Evolutionary conservation across 805 yeast species (phyloP).

Genomic region (Kazachstania kunashirensis): DNA sequence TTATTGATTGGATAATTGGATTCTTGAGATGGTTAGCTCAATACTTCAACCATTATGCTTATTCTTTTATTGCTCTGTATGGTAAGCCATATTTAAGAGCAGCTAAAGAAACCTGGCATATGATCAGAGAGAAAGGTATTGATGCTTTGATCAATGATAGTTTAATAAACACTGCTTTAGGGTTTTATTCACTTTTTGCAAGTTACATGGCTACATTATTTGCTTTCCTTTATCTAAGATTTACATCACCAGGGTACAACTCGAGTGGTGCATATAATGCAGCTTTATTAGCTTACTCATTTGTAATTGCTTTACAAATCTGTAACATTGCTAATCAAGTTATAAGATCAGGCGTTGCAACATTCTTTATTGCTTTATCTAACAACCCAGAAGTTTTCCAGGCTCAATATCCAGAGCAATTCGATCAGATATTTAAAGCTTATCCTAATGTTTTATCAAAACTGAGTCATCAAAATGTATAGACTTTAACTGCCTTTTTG

Average conservation of each 20-base stretch:
- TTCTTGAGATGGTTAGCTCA: constrained; percentile 69
- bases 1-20: constrained; percentile 51
- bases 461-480: constrained; percentile 29
- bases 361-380: constrained; percentile 76
- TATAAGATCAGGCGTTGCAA: constrained; percentile 70
- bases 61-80: constrained; percentile 76
- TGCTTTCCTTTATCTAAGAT: constrained; percentile 54
- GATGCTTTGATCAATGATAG: constrained; percentile 81
- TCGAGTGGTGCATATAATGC: constrained; percentile 52
- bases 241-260: constrained; percentile 61
- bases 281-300: constrained; percentile 63
- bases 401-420: constrained; percentile 58
- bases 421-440: constrained; percentile 51
- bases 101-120: constrained; percentile 73
- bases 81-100: constrained; percentile 69
- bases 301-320: constrained; percentile 67
- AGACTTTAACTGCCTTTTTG: too few relatives aligned
- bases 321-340: constrained; percentile 63
- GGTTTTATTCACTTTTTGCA: constrained; percentile 64
- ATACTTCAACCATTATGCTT: constrained; percentile 86
- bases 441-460: constrained; percentile 64
- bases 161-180: constrained; percentile 65
- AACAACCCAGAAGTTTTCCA: constrained; percentile 78
- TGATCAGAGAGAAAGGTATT: constrained; percentile 69
- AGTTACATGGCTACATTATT: constrained; percentile 57